Evolutionary conservation across 345 rosid species (phyloP).

Genomic region (Eucalyptus curtisii): DNA sequence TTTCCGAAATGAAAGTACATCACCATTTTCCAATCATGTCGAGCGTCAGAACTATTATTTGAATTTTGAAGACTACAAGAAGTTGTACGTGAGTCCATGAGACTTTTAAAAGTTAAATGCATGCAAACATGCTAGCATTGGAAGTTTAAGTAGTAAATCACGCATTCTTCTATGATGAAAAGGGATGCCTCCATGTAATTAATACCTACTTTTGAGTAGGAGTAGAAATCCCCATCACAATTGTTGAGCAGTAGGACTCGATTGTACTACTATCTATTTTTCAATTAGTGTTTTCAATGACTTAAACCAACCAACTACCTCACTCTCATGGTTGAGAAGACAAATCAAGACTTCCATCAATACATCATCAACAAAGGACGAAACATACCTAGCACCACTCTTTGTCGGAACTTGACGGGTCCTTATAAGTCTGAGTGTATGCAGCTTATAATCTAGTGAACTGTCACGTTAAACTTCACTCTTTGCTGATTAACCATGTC

Average conservation of each 20-base stretch:
- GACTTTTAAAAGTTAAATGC: too few relatives aligned
- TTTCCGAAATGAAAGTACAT: too few relatives aligned
- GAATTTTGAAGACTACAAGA: too few relatives aligned
- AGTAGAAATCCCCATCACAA: too few relatives aligned
- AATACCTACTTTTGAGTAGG: too few relatives aligned
- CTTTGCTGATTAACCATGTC: neutral
- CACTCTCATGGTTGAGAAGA: neutral
- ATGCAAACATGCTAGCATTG: too few relatives aligned
- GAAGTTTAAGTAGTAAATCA: too few relatives aligned
- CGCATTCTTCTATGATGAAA: too few relatives aligned
- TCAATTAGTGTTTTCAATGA: neutral
- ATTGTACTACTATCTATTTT: neutral
- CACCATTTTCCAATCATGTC: too few relatives aligned
- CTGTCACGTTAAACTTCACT: rapidly evolving
- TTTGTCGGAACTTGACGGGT: neutral
- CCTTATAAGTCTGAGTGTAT: neutral
- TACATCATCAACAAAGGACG: neutral
- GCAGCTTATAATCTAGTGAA: neutral
- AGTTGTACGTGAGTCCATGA: too few relatives aligned
- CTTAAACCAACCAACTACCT: neutral
- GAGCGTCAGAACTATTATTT: too few relatives aligned
- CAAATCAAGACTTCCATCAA: neutral
- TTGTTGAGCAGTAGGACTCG: rapidly evolving
- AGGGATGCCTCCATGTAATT: too few relatives aligned
- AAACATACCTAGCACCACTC: neutral